Evolutionary conservation across 257 asterid genomes (phyloP).

Genomic region (Fraxinus pennsylvanica): DNA sequence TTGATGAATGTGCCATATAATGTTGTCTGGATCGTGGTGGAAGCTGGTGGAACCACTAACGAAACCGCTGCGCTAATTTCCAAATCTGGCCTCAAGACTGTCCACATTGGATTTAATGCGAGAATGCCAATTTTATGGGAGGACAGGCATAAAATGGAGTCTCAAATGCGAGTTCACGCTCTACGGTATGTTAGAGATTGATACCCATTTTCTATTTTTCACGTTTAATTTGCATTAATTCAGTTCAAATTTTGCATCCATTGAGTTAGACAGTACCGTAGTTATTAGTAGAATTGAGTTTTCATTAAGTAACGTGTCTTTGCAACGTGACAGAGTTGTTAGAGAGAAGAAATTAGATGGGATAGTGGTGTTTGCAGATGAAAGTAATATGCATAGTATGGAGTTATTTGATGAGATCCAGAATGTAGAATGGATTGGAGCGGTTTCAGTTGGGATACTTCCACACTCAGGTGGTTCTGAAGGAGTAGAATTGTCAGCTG

Average conservation of each 20-base stretch:
- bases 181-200: conserved; percentile 54
- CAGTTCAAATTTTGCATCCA: background rate
- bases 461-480: conserved; percentile 60
- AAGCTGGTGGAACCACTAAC: conserved; percentile 74
- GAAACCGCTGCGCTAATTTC: conserved; percentile 76
- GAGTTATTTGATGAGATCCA: conserved; percentile 96
- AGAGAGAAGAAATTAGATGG: conserved; percentile 82
- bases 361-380: conserved; percentile 88
- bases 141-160: conserved; percentile 77
- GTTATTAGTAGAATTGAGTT: conserved; percentile 16
- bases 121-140: conserved; percentile 92
- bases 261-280: background rate
- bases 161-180: conserved; percentile 85
- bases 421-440: conserved; percentile 87
- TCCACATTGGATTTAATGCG: conserved; percentile 65
- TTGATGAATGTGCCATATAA: conserved; percentile 85
- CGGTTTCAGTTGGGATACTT: conserved; percentile 82
- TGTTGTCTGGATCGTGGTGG: conserved; percentile 89
- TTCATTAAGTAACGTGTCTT: conserved; percentile 22
- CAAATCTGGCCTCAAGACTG: conserved; percentile 61
- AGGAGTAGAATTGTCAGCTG: conserved; percentile 34
- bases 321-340: conserved; percentile 51
- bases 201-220: background rate
- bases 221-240: background rate
- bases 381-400: conserved; percentile 92